These are phyloP conservation scores for Andrographis paniculata DNA, from an alignment of 305 asterid genomes.

Conservation along the genomic window DNA sequence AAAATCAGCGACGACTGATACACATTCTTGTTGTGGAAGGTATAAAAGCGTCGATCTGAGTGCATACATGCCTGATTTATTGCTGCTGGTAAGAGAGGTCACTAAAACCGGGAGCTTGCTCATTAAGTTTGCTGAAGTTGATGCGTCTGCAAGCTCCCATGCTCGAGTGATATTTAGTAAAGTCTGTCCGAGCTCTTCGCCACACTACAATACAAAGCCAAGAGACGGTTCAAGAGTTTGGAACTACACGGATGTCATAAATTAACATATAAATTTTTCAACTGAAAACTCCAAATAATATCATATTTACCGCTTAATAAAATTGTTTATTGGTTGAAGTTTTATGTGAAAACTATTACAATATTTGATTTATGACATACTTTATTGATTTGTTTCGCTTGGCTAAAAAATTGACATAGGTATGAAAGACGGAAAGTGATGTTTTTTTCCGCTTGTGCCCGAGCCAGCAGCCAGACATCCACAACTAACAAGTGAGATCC, in stretches of 20 bases:
- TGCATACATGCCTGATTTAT: slow-evolving; percentile 64
- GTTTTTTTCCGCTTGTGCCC: too few relatives aligned
- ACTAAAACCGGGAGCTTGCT: slow-evolving; percentile 50
- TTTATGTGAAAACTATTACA: too few relatives aligned
- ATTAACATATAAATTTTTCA: too few relatives aligned
- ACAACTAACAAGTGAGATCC: too few relatives aligned
- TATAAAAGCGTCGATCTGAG: not conserved
- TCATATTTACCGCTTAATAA: too few relatives aligned
- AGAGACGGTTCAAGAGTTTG: slow-evolving; percentile 10
- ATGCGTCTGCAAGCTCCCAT: slow-evolving; percentile 78
- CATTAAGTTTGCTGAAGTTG: slow-evolving; percentile 51
- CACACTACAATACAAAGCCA: slow-evolving; percentile 49
- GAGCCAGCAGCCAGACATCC: too few relatives aligned
- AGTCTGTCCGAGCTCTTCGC: slow-evolving; percentile 69
- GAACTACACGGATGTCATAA: slow-evolving; percentile 4
- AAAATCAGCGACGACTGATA: slow-evolving; percentile 25
- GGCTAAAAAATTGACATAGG: too few relatives aligned
- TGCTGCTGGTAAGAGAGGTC: slow-evolving; percentile 34
- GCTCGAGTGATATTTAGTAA: slow-evolving; percentile 68
- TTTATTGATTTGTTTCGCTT: too few relatives aligned
- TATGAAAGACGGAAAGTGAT: too few relatives aligned
- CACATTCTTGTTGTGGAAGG: slow-evolving; percentile 4
- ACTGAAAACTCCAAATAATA: too few relatives aligned
- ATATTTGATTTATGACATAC: too few relatives aligned
- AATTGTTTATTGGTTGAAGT: too few relatives aligned